phyloP scores from a whole-genome alignment of 1,284 basidiomycete genomes.

The Naganishia sp. region DNA sequence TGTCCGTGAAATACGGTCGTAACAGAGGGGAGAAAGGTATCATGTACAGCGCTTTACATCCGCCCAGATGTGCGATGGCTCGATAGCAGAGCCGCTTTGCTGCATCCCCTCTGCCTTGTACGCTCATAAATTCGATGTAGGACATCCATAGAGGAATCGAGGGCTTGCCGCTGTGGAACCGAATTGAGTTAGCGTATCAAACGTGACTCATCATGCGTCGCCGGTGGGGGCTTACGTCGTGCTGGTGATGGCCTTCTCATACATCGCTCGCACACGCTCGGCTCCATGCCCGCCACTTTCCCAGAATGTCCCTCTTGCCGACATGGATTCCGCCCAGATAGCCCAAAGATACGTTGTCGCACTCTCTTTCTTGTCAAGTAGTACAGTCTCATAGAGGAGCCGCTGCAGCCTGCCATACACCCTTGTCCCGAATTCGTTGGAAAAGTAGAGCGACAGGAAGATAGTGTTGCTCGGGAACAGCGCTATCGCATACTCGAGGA shows the following conservation, averaged over 20 bases:
- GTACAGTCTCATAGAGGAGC: constrained; percentile 40
- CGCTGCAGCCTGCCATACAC: constrained; percentile 54
- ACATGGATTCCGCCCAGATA: constrained; percentile 49
- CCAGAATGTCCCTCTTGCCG: constrained; percentile 45
- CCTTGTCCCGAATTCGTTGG: constrained; percentile 50
- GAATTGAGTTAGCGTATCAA: neutral
- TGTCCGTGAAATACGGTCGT: constrained; percentile 64
- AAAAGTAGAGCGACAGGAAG: constrained; percentile 54
- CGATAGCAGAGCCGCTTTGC: constrained; percentile 79
- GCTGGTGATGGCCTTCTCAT: constrained; percentile 47
- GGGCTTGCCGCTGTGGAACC: constrained; percentile 36
- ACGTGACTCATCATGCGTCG: neutral
- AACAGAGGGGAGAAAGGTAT: constrained; percentile 72
- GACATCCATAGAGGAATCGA: constrained; percentile 66
- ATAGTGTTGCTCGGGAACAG: constrained; percentile 55
- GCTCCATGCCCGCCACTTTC: constrained; percentile 44
- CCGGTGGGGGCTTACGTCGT: constrained; percentile 36
- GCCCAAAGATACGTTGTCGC: constrained; percentile 46
- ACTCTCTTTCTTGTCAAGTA: constrained; percentile 37
- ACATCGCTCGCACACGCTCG: constrained; percentile 45
- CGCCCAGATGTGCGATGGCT: constrained; percentile 65
- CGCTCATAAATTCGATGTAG: constrained; percentile 79
- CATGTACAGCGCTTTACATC: constrained; percentile 70
- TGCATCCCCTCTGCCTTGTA: constrained; percentile 60
- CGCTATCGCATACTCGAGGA: constrained; percentile 51